Evolutionary conservation across 805 yeast species (phyloP), one percentile per base, ranked within the genome.

Genomic region (Yamadazyma kitorensis): DNA sequence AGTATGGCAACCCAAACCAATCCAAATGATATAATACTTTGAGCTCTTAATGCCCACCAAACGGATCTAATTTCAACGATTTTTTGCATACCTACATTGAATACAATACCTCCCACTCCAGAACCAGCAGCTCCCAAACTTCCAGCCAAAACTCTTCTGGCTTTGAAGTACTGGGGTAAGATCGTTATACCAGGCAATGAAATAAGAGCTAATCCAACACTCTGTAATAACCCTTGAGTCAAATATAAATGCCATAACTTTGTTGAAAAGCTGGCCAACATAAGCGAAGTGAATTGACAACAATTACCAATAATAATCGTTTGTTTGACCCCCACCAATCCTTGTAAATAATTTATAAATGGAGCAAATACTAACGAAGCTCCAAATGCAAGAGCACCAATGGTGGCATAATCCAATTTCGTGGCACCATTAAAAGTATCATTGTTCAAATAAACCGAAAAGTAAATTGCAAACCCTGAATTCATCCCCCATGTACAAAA

Each of bases 401-500:
- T 70, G 27, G 74, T 57, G 6, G 86, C 85, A 52, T 72, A 82
- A 39, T 79, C 83, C 37, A 73, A 57, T 34, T 70, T 70, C 1
- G 68, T 50, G 0, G 82, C 80, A 3, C 80, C 84, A 0, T 61
- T 56, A 43, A 78, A 80, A 0, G 65, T 57, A 27, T 71, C 54
- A 32, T 70, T 49, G 27, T 72, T 67, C 15, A 81, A 42, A 47
- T 78, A 82, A 41, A 66, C 69, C 1, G 82, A 68, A 17, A 82
- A 57, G 43, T 77, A 80, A 4, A 82, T 70, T 21, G 86, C 82
- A 49, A 69, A 82, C 4, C 80, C 82, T 6, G 77, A 62, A 44
- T 81, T 82, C 41, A 82, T 72, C n/a, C 91, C 91, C 88, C 89
- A 83, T 0, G 85, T 73, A 18, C 72, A 64, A 43, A 78, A 70